Evolutionary conservation across 257 asterid species (phyloP).

Genomic region (Datura wrightii): DNA sequence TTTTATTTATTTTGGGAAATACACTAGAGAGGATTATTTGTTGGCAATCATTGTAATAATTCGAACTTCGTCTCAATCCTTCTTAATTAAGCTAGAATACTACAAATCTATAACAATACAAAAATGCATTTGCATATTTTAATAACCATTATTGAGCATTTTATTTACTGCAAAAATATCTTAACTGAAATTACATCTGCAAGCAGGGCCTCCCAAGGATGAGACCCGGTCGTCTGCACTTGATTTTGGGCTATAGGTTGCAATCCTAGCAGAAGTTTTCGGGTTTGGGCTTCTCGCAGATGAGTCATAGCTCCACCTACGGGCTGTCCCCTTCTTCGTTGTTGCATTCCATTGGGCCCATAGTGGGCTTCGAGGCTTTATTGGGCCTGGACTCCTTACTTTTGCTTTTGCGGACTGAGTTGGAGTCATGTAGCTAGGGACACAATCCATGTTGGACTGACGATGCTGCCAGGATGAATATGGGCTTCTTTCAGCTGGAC

Average conservation of each 20-base stretch:
- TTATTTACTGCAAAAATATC: neutral
- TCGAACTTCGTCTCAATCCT: neutral
- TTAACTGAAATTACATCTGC: slow-evolving; percentile 55
- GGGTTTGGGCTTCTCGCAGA: slow-evolving; percentile 68
- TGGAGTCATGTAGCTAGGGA: slow-evolving; percentile 89
- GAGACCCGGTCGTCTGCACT: slow-evolving; percentile 62
- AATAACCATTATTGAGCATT: neutral
- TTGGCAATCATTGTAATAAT: neutral
- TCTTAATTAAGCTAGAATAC: neutral
- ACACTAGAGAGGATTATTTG: neutral
- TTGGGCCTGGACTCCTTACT: slow-evolving; percentile 55
- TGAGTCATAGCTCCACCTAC: slow-evolving; percentile 54
- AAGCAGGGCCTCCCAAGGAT: slow-evolving; percentile 44
- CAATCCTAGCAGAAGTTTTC: slow-evolving; percentile 45
- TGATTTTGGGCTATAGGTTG: slow-evolving; percentile 64
- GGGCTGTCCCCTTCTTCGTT: slow-evolving; percentile 44
- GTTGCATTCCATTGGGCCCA: slow-evolving; percentile 59
- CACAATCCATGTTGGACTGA: slow-evolving; percentile 32
- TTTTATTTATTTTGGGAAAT: neutral
- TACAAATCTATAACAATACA: neutral
- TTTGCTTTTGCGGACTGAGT: slow-evolving; percentile 87
- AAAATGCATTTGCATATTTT: neutral
- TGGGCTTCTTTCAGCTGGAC: slow-evolving; percentile 52
- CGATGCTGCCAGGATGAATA: slow-evolving; percentile 37
- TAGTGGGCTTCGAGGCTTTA: slow-evolving; percentile 49